A percentile compares a stretch with the other conserved stretches of the same genome.
phyloP scores from a whole-genome alignment of 2,329 filamentous ascomycete genomes.

The Blastomyces parvus region DNA sequence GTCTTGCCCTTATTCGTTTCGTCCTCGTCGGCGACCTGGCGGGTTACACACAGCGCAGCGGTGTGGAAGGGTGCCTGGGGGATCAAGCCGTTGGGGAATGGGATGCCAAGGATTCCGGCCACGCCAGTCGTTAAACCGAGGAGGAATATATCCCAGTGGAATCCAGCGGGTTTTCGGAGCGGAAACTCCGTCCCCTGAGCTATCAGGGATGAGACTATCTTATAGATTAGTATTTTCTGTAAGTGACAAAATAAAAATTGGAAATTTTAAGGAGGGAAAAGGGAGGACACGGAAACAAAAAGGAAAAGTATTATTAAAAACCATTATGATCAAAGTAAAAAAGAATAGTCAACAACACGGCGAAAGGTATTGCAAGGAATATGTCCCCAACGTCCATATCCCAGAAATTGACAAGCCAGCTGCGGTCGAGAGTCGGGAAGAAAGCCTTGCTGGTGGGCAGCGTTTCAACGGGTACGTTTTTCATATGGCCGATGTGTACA shows the following conservation, averaged over 20 bases:
- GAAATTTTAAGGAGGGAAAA: too few relatives aligned
- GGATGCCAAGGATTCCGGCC: slow-evolving; percentile 65
- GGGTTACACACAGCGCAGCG: slow-evolving; percentile 63
- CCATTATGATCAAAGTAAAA: slow-evolving; percentile 90
- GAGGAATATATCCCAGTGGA: slow-evolving; percentile 78
- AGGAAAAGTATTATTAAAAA: slow-evolving; percentile 28
- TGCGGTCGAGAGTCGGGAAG: slow-evolving; percentile 61
- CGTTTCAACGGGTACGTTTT: slow-evolving; percentile 55
- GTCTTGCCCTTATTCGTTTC: slow-evolving; percentile 51
- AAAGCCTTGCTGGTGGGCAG: slow-evolving; percentile 71
- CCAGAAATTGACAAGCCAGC: slow-evolving; percentile 78
- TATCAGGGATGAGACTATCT: slow-evolving; percentile 65
- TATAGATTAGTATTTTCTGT: slow-evolving; percentile 11
- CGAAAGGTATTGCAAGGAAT: slow-evolving; percentile 81
- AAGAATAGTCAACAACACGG: slow-evolving; percentile 67
- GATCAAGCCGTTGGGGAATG: slow-evolving; percentile 74
- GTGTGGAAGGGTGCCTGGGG: slow-evolving; percentile 79
- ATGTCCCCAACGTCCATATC: slow-evolving; percentile 61
- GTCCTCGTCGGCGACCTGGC: slow-evolving; percentile 45
- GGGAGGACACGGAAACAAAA: background rate
- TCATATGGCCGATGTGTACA: slow-evolving; percentile 76
- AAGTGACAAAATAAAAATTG: slow-evolving; percentile 10
- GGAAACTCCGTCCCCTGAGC: slow-evolving; percentile 77
- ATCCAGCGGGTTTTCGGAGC: slow-evolving; percentile 68
- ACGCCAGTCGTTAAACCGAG: slow-evolving; percentile 68